phyloP scores from a whole-genome alignment of 2,329 filamentous ascomycete species.

The Ambrosiella beaveri region DNA sequence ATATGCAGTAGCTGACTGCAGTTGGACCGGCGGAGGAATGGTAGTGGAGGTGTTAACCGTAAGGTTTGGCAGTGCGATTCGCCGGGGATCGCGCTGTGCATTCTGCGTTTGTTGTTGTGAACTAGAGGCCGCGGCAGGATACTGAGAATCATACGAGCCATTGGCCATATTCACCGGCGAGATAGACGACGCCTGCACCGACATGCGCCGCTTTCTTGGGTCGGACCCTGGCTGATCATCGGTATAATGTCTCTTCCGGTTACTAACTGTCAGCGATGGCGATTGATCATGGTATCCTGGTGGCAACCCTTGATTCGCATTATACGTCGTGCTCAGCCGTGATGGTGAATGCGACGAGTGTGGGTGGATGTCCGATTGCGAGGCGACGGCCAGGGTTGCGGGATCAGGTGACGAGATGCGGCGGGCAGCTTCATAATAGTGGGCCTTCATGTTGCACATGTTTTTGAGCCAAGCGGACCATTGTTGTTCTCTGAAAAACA shows the following conservation, averaged over 20 bases:
- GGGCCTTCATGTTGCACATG: slow-evolving; percentile 65
- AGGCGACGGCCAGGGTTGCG: background rate
- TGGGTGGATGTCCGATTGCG: background rate
- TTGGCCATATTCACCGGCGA: background rate
- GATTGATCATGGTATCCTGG: slow-evolving; percentile 7
- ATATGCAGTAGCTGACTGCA: too few relatives aligned
- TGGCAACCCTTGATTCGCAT: background rate
- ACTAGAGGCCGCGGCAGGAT: background rate
- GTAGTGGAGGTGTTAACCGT: slow-evolving; percentile 1
- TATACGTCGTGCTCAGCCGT: slow-evolving; percentile 7
- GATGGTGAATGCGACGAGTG: slow-evolving; percentile 10
- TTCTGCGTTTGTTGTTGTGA: background rate
- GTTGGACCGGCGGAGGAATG: too few relatives aligned
- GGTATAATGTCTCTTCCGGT: slow-evolving; percentile 15
- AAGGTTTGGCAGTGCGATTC: slow-evolving; percentile 7
- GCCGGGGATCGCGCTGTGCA: background rate
- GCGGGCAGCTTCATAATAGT: slow-evolving; percentile 52
- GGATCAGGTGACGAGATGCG: slow-evolving; percentile 20
- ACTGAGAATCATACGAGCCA: background rate
- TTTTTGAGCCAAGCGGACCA: slow-evolving; percentile 81
- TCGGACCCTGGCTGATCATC: slow-evolving; percentile 6
- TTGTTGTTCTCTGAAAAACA: slow-evolving; percentile 69
- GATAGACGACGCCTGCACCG: background rate
- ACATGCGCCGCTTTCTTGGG: slow-evolving; percentile 6
- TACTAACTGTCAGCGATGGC: slow-evolving; percentile 6